A percentile compares a stretch with the other conserved stretches of the same genome.
These are phyloP conservation scores for Hygrophorus russula DNA, from an alignment of 768 basidiomycete species.

Conservation along the genomic window DNA sequence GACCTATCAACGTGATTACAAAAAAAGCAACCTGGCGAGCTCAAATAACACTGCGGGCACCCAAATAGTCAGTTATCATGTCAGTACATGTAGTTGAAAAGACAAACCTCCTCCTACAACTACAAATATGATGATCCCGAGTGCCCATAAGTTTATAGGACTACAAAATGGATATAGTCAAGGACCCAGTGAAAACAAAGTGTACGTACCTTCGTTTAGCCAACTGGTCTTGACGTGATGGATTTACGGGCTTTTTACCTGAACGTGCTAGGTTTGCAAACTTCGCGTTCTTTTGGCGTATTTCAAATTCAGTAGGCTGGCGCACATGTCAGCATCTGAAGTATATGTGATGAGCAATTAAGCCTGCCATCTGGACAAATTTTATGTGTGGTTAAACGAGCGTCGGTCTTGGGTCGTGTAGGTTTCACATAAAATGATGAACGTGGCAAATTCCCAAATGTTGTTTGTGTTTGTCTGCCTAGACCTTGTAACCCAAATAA, in stretches of 20 bases:
- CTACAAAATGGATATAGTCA: conserved; percentile 11
- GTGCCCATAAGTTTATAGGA: conserved; percentile 65
- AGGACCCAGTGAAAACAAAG: no score
- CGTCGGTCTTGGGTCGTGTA: not conserved
- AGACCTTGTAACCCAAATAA: conserved; percentile 6
- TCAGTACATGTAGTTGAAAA: not conserved
- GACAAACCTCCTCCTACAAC: conserved; percentile 65
- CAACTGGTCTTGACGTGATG: conserved; percentile 59
- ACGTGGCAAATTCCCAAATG: not conserved
- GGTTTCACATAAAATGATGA: no score
- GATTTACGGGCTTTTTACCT: conserved; percentile 68
- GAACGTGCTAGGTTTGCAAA: conserved; percentile 63
- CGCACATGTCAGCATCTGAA: not conserved
- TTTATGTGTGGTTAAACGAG: not conserved
- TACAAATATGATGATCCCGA: conserved; percentile 67
- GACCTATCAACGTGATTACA: conserved; percentile 29
- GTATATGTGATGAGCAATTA: not conserved
- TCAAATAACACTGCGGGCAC: conserved; percentile 58
- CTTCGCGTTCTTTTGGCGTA: conserved; percentile 70
- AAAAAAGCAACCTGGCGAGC: conserved; percentile 52
- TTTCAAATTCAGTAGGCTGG: conserved; percentile 75
- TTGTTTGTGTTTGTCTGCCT: conserved; percentile 3
- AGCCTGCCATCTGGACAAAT: not conserved
- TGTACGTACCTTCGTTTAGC: conserved; percentile 36
- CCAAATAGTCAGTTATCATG: not conserved